These are phyloP conservation scores for Calonectria honghensis DNA, from an alignment of 2,329 filamentous ascomycete genomes.

Conservation along the genomic window DNA sequence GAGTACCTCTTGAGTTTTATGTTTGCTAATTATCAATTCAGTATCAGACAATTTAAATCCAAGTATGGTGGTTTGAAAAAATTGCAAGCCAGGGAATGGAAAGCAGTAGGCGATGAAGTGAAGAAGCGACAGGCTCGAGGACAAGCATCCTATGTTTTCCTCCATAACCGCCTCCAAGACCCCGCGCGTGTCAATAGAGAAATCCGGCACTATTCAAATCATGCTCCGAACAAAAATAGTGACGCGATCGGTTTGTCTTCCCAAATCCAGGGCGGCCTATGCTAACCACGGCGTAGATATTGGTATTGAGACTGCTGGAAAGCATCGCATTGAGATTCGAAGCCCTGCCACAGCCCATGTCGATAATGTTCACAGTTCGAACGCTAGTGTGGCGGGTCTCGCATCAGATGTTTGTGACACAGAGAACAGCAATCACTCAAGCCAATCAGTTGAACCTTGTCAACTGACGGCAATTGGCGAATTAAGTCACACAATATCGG, in stretches of 20 bases:
- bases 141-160: not conserved
- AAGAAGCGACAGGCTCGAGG: not conserved
- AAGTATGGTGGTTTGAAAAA: constrained; percentile 16
- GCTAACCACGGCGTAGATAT: not conserved
- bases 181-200: not conserved
- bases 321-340: constrained; percentile 6
- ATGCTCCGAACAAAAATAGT: not conserved
- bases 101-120: not conserved
- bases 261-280: no score
- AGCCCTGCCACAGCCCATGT: not conserved
- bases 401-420: not conserved
- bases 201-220: not conserved
- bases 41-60: constrained; percentile 9
- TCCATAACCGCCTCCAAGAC: constrained; percentile 5
- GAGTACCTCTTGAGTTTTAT: not conserved
- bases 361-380: not conserved
- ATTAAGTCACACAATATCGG: not conserved
- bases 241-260: not conserved
- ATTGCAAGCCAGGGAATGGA: not conserved
- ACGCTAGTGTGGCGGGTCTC: no score
- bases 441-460: not conserved
- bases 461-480: not conserved
- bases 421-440: not conserved
- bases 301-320: not conserved
- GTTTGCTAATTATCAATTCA: not conserved